A percentile compares a stretch with the other conserved stretches of the same genome.
Conservation (phyloP, 2,329 filamentous ascomycete genomes). For the Neonectria sp. region DNA sequence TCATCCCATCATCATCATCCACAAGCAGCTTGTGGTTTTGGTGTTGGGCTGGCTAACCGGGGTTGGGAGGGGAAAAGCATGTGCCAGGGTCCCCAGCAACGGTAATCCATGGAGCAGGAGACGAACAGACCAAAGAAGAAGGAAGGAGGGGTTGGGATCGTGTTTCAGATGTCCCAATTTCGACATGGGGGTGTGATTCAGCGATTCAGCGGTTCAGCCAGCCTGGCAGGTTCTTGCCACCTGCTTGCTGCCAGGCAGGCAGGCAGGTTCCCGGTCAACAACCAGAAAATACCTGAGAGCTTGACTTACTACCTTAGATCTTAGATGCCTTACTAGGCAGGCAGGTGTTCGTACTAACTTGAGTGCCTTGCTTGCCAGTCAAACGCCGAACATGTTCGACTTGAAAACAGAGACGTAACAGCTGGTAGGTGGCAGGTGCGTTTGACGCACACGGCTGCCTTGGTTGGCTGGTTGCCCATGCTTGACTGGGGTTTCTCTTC, state of each 20-base stretch:
- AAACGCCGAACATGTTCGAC: neutral
- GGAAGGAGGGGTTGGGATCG: slow-evolving; percentile 33
- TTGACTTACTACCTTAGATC: too few relatives aligned
- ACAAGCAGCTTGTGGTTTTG: neutral
- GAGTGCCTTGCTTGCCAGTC: neutral
- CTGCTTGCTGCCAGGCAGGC: neutral
- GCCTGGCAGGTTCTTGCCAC: too few relatives aligned
- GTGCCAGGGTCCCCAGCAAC: slow-evolving; percentile 13
- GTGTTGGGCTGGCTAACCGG: neutral
- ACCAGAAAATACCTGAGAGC: neutral
- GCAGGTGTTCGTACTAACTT: too few relatives aligned
- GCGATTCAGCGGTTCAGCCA: slow-evolving; percentile 13
- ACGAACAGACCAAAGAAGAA: slow-evolving; percentile 31
- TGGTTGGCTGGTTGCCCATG: slow-evolving; percentile 31
- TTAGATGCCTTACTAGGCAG: too few relatives aligned
- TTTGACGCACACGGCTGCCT: slow-evolving; percentile 31
- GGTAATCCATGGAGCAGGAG: slow-evolving; percentile 28
- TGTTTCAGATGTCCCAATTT: slow-evolving; percentile 43
- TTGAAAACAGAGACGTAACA: too few relatives aligned
- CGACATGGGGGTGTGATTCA: slow-evolving; percentile 30
- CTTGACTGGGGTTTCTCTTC: neutral
- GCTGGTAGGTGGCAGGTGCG: slow-evolving; percentile 32
- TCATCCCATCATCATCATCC: slow-evolving; percentile 18
- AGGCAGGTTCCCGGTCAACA: neutral
- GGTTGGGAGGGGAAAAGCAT: slow-evolving; percentile 18